phyloP scores from a whole-genome alignment of 257 asterid species.

The Nicotiana benthamiana region DNA sequence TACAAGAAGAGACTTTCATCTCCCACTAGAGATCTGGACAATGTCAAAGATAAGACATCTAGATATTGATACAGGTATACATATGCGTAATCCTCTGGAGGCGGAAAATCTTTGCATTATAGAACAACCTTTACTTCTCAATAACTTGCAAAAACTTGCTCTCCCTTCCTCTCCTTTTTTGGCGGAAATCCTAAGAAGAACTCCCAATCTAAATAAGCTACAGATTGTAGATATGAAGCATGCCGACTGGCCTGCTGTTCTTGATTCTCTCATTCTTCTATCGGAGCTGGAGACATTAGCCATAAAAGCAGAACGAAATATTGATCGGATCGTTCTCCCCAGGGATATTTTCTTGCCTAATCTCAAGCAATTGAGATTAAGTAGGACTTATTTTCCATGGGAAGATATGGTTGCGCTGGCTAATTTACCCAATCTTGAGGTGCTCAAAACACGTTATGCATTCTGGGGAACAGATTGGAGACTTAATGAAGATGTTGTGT shows the following conservation, averaged over 20 bases:
- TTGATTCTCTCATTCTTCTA: neutral
- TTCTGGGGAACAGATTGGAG: fast-evolving
- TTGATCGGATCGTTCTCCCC: fast-evolving
- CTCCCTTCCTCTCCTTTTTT: neutral
- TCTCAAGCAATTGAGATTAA: neutral
- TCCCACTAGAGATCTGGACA: neutral
- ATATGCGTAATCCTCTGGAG: neutral
- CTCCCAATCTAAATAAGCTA: neutral
- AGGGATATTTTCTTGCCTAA: neutral
- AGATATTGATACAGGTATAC: too few species aligned
- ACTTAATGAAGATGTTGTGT: neutral
- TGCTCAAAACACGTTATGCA: neutral
- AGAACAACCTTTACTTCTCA: neutral
- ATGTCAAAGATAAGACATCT: neutral
- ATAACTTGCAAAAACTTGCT: neutral
- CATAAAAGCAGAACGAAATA: neutral
- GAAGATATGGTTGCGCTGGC: neutral
- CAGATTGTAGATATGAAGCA: neutral
- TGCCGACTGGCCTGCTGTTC: neutral
- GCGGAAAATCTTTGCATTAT: neutral
- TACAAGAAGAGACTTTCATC: neutral
- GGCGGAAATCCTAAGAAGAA: neutral
- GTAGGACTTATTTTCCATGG: neutral
- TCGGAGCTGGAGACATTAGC: neutral
- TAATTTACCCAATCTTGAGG: conserved; percentile 1